Percentiles rank a stretch among this genome's conserved stretches.
These are phyloP conservation scores for Colletotrichum caudatum DNA, from an alignment of 2,329 filamentous ascomycete species.

Conservation along the genomic window DNA sequence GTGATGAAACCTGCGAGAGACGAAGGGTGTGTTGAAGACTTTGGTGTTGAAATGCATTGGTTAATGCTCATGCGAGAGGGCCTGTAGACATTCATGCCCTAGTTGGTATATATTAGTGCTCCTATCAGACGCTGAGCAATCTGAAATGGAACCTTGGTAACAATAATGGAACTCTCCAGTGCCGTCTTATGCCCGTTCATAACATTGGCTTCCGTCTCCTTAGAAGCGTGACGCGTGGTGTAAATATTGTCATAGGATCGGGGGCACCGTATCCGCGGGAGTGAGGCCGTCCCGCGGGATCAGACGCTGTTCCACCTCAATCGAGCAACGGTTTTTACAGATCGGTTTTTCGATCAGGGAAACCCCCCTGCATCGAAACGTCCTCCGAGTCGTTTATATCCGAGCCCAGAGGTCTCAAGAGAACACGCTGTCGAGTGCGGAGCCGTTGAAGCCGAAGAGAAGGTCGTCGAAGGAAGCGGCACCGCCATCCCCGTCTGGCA, in stretches of 20 bases:
- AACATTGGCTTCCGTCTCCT: not conserved
- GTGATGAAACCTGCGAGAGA: constrained; percentile 2
- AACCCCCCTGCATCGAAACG: not conserved
- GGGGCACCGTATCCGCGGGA: constrained; percentile 22
- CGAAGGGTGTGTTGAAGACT: not conserved
- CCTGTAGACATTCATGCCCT: not conserved
- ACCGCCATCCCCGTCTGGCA: constrained; percentile 30
- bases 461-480: constrained; percentile 46
- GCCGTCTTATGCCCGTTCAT: not conserved
- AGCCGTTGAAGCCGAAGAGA: constrained; percentile 50
- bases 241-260: not conserved
- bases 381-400: too few relatives aligned
- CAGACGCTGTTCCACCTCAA: not conserved
- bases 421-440: constrained; percentile 46
- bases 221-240: not conserved
- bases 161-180: not conserved
- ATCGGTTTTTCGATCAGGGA: not conserved
- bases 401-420: constrained; percentile 7
- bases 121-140: not conserved
- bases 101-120: not conserved
- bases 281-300: constrained; percentile 15
- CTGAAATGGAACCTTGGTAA: not conserved
- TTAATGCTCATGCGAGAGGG: not conserved
- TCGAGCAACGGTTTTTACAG: not conserved
- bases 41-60: constrained; percentile 10